Evolutionary conservation across 345 rosid species (phyloP).

Genomic region (Tarenaya hassleriana): DNA sequence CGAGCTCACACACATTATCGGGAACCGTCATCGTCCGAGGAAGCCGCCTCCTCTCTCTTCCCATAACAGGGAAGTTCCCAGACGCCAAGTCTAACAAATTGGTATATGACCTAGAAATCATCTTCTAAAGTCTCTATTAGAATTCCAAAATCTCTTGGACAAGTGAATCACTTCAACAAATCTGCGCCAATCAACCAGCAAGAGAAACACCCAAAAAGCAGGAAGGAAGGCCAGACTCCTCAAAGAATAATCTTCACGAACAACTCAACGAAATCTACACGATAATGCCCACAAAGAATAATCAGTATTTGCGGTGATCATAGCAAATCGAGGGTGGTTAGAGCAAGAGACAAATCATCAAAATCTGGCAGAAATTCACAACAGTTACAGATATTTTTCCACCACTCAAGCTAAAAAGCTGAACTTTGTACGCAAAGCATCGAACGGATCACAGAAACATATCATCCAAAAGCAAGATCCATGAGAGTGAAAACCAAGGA

Average conservation of each 20-base stretch:
- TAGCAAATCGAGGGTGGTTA: conserved; percentile 16
- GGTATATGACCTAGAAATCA: conserved; percentile 35
- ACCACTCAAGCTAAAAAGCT: conserved; percentile 23
- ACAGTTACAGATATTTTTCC: conserved; percentile 11
- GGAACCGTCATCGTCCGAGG: conserved; percentile 36
- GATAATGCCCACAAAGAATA: conserved; percentile 1
- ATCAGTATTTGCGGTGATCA: not conserved
- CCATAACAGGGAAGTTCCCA: conserved; percentile 40
- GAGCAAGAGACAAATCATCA: conserved; percentile 12
- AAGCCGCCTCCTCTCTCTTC: conserved; percentile 31
- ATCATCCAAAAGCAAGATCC: conserved; percentile 25
- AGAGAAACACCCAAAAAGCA: conserved; percentile 9
- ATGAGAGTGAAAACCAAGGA: conserved; percentile 16
- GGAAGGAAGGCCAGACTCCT: not conserved
- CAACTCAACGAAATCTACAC: conserved; percentile 22
- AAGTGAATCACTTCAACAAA: conserved; percentile 10
- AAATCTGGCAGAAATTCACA: conserved; percentile 9
- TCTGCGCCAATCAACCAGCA: conserved; percentile 19
- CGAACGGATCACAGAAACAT: conserved; percentile 20
- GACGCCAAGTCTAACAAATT: conserved; percentile 31
- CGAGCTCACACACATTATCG: conserved; percentile 32
- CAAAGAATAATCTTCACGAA: conserved; percentile 11
- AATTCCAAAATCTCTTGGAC: not conserved
- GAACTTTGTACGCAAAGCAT: conserved; percentile 18
- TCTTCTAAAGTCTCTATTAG: conserved; percentile 24